phyloP scores from a whole-genome alignment of 2,329 filamentous ascomycete species.

The Colletotrichum agaves region DNA sequence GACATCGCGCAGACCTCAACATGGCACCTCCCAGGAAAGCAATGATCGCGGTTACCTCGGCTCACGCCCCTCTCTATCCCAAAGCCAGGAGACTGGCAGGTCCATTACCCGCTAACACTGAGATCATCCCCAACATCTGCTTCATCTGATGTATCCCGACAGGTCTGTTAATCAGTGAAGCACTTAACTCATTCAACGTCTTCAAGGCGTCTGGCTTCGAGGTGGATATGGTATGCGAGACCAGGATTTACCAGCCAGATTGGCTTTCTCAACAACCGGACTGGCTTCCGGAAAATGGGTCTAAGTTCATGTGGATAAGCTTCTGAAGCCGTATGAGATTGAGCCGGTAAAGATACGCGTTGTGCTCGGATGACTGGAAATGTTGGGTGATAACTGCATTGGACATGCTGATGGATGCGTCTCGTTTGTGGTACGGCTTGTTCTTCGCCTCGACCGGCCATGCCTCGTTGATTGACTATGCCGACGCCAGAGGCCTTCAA shows the following conservation, averaged over 20 bases:
- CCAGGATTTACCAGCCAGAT: conserved; percentile 54
- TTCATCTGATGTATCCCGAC: background rate
- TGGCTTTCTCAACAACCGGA: conserved; percentile 55
- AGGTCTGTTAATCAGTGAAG: conserved; percentile 59
- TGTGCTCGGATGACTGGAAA: too few species aligned
- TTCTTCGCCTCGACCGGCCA: conserved; percentile 57
- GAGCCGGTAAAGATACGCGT: conserved; percentile 39
- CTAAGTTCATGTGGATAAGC: conserved; percentile 56
- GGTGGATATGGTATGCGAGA: conserved; percentile 59
- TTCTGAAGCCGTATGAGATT: conserved; percentile 50
- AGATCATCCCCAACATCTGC: background rate
- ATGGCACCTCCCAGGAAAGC: conserved; percentile 51
- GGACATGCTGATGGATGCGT: too few species aligned
- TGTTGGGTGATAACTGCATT: too few species aligned
- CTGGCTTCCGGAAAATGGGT: conserved; percentile 53
- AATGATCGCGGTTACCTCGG: conserved; percentile 56
- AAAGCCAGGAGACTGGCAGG: conserved; percentile 45
- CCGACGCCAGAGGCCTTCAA: conserved; percentile 52
- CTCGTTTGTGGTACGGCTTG: conserved; percentile 43
- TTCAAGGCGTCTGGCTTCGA: conserved; percentile 56
- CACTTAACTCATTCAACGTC: conserved; percentile 59
- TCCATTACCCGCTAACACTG: background rate
- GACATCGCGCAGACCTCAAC: too few species aligned
- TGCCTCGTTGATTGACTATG: conserved; percentile 58
- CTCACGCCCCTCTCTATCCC: conserved; percentile 50